These are phyloP conservation scores for Chrysosporium keratinophilum DNA, from an alignment of 2,329 filamentous ascomycete species.

Conservation along the genomic window DNA sequence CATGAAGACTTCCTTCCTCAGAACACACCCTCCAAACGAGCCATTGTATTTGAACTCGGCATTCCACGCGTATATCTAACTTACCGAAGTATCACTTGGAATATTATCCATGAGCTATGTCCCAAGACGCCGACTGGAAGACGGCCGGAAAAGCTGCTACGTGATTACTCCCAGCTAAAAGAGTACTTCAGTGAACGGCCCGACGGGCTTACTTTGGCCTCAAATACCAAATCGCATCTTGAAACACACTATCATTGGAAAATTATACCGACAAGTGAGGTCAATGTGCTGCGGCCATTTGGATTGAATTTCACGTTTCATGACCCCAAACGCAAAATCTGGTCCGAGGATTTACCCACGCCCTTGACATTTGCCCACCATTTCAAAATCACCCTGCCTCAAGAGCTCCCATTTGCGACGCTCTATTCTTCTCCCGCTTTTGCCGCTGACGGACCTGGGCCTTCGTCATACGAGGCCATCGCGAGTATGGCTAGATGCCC, in stretches of 20 bases:
- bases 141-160: not conserved
- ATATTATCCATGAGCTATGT: conserved; percentile 29
- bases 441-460: conserved; percentile 2
- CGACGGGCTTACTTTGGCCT: not conserved
- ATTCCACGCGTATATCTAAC: conserved; percentile 36
- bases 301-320: not conserved
- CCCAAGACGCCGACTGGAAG: not conserved
- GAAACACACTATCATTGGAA: conserved; percentile 1
- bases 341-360: not conserved
- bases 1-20: conserved; percentile 44
- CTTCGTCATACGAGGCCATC: conserved; percentile 40
- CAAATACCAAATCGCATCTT: not conserved
- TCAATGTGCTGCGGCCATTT: not conserved
- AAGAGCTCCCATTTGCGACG: not conserved
- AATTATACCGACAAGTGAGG: not conserved
- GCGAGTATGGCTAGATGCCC: conserved; percentile 41
- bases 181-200: not conserved
- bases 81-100: conserved; percentile 47
- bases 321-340: not conserved
- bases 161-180: not conserved
- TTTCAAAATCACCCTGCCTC: not conserved
- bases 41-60: conserved; percentile 44
- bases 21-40: conserved; percentile 28
- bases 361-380: not conserved
- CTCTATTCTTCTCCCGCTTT: conserved; percentile 5